Evolutionary conservation across 2,329 filamentous ascomycete species (phyloP).

Genomic region (Geosmithia flava): DNA sequence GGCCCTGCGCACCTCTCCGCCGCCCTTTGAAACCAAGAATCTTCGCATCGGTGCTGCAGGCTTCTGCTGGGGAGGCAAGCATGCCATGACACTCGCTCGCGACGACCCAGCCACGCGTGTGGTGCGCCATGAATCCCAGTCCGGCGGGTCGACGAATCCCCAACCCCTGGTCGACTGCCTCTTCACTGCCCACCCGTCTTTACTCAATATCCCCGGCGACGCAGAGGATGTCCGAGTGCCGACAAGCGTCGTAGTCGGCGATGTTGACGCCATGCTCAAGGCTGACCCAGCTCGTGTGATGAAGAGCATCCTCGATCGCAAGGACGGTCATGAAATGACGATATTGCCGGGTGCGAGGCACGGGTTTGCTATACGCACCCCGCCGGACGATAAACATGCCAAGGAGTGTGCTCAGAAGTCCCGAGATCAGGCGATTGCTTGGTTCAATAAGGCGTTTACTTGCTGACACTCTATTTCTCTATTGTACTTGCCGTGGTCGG

Average conservation of each 20-base stretch:
- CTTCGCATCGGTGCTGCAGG: conserved; percentile 36
- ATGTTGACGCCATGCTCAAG: conserved; percentile 25
- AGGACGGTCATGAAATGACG: conserved; percentile 10
- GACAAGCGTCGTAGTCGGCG: conserved; percentile 29
- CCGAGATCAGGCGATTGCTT: conserved; percentile 23
- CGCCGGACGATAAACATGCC: conserved; percentile 19
- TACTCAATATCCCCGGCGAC: conserved; percentile 30
- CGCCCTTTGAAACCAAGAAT: conserved; percentile 1
- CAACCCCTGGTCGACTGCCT: conserved; percentile 31
- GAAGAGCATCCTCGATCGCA: conserved; percentile 16
- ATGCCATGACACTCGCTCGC: conserved; percentile 27
- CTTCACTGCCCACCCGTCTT: conserved; percentile 38
- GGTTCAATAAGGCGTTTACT: conserved; percentile 12
- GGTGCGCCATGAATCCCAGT: conserved; percentile 1
- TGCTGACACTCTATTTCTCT: neutral
- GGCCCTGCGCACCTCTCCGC: conserved; percentile 2
- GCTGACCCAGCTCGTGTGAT: conserved; percentile 15
- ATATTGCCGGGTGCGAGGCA: conserved; percentile 24
- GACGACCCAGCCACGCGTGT: conserved; percentile 12
- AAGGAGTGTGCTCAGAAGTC: conserved; percentile 21
- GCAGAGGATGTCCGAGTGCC: conserved; percentile 29
- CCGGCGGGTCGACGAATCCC: conserved; percentile 8
- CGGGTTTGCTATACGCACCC: conserved; percentile 24
- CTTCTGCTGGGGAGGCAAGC: conserved; percentile 51
- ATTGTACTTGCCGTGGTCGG: neutral